Base-by-base conservation (phyloP, 257 asterid genomes). In the Handroanthus guayacan region DNA sequence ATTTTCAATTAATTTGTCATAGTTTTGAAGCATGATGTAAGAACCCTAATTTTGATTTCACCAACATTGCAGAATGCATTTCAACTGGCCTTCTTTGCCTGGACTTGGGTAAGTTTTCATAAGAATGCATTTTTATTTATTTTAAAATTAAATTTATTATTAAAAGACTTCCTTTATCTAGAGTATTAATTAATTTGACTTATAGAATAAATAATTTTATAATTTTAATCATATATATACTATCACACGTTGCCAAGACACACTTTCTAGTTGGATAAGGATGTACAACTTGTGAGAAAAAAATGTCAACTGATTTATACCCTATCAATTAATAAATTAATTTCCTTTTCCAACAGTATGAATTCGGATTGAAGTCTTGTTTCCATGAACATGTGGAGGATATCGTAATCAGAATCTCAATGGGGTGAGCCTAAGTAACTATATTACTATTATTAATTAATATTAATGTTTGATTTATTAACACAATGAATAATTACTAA, bases 61-160 rank as follows among this genome's bases (percentile, higher is more conserved):
- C 12, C 10, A 25, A 25, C 31, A 5, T 76, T 85, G 85, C 91
- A 94, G 99, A 94, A 92, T 82, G 97, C 99, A 8, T 95, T 95
- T 85, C 97, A 95, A 74, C 76, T 95, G 58, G 97, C 99, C 81
- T 93, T 93, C 91, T 93, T 93, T 82, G 93, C 86, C 41, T 95
- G 99, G 99, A 86, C 89, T 80, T 89, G 91, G 91, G 98, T 95
- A 87, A 75, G 97, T 58, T 64, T 51, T 55, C 2, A 5, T 17
- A 0, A 1, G 5, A 25, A 5, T n/a, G 39, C 3, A 13, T 48
- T 41, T 9, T 38, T 36, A 54, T 69, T 50, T 31, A 0, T 12
- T 3, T 25, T 8, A 5, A 2, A 6, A 12, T 25, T 13, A 5
- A 13, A 12, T 16, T 44, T 11, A 18, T 25, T 50, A 4, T 25